phyloP scores from a whole-genome alignment of 2,329 filamentous ascomycete genomes.

The Sporothrix inflata region DNA sequence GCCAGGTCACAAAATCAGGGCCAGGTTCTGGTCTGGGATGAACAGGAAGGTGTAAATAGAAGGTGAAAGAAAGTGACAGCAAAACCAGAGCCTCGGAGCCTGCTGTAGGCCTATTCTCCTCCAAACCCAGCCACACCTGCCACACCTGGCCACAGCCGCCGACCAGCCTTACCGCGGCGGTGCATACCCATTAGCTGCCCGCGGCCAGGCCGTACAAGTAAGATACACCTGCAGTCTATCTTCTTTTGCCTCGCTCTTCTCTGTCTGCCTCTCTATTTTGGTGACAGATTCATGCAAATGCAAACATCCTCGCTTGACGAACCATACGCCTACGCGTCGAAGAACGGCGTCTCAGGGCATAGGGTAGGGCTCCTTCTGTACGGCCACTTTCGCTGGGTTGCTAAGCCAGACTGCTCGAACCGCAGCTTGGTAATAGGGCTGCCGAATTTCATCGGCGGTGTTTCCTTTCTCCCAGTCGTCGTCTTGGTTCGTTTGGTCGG shows the following conservation, averaged over 20 bases:
- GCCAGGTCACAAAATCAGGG: too few relatives aligned
- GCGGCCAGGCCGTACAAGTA: not conserved
- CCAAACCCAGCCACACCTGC: not conserved
- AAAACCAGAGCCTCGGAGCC: too few relatives aligned
- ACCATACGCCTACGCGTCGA: too few relatives aligned
- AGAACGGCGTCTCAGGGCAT: too few relatives aligned
- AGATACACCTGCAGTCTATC: too few relatives aligned
- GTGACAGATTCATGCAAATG: not conserved
- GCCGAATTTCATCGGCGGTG: not conserved
- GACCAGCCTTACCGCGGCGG: not conserved
- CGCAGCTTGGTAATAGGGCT: not conserved
- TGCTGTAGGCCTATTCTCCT: not conserved
- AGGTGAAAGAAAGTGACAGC: not conserved
- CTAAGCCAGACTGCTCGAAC: not conserved
- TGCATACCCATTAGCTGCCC: constrained; percentile 11
- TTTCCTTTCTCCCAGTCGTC: not conserved
- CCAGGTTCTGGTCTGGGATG: too few relatives aligned
- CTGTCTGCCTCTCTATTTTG: constrained; percentile 1
- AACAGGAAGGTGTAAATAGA: not conserved
- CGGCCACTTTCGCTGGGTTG: not conserved
- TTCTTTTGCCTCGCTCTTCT: not conserved
- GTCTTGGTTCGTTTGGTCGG: not conserved
- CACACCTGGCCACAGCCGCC: too few relatives aligned
- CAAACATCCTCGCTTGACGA: not conserved
- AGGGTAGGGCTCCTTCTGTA: not conserved